A percentile compares a stretch with the other conserved stretches of the same genome.
Evolutionary conservation across 257 asterid species (phyloP).

Genomic region (Prunella vulgaris): DNA sequence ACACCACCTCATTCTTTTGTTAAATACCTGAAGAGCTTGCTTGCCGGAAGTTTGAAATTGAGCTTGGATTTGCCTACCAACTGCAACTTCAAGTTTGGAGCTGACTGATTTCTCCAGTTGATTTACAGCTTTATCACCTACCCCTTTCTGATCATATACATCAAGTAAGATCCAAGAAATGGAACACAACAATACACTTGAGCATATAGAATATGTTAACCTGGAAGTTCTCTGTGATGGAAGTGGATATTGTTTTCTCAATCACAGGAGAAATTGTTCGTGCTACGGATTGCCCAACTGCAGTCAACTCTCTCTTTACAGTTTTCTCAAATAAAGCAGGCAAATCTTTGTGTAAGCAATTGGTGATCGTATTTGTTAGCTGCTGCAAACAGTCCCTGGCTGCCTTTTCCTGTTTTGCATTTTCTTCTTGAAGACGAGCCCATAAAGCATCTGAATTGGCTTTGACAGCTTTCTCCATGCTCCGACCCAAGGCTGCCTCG

Average conservation of each 20-base stretch:
- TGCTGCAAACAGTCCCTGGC: slow-evolving; percentile 67
- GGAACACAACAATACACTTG: background rate
- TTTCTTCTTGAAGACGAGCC: slow-evolving; percentile 91
- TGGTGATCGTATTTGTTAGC: slow-evolving; percentile 49
- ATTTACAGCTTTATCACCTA: slow-evolving; percentile 84
- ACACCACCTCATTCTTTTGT: background rate
- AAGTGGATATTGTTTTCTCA: slow-evolving; percentile 69
- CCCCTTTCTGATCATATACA: slow-evolving; percentile 77
- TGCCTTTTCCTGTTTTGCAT: slow-evolving; percentile 74
- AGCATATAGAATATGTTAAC: slow-evolving; percentile 31
- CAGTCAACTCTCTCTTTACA: slow-evolving; percentile 68
- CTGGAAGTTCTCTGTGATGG: slow-evolving; percentile 82
- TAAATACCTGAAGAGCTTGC: slow-evolving; percentile 88
- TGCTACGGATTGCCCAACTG: slow-evolving; percentile 74
- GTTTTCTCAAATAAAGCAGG: slow-evolving; percentile 71
- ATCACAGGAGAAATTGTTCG: slow-evolving; percentile 60
- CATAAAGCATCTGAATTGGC: slow-evolving; percentile 78
- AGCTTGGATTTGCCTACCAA: slow-evolving; percentile 78
- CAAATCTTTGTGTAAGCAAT: slow-evolving; percentile 74
- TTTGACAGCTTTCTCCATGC: slow-evolving; percentile 74
- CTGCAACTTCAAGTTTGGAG: slow-evolving; percentile 78
- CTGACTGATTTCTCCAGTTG: slow-evolving; percentile 83
- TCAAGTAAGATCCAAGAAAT: slow-evolving; percentile 15
- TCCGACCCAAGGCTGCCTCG: slow-evolving; percentile 72
- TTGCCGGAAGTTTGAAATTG: slow-evolving; percentile 96